These are phyloP conservation scores for Alternaria gaisen DNA, from an alignment of 2,329 filamentous ascomycete species.

Conservation along the genomic window DNA sequence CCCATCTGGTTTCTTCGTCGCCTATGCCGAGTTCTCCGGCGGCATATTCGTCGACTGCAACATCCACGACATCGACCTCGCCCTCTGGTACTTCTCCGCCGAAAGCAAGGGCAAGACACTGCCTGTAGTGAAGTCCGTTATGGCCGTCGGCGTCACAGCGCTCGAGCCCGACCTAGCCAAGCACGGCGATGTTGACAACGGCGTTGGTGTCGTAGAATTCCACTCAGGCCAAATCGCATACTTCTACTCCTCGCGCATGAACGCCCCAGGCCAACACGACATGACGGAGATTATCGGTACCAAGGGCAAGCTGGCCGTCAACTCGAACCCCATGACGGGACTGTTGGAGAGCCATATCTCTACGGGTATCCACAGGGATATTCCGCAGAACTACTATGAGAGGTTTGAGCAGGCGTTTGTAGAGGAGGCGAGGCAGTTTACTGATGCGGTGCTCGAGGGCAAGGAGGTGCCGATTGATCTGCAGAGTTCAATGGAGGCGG, in stretches of 20 bases:
- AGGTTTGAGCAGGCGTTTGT: constrained; percentile 70
- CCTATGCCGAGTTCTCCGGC: constrained; percentile 70
- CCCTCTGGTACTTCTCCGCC: constrained; percentile 67
- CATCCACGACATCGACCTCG: constrained; percentile 74
- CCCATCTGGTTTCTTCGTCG: constrained; percentile 72
- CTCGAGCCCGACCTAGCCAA: constrained; percentile 66
- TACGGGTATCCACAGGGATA: constrained; percentile 65
- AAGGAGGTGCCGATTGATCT: constrained; percentile 65
- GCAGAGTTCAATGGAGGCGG: constrained; percentile 64
- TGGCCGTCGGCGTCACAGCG: constrained; percentile 66
- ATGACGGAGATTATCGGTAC: constrained; percentile 74
- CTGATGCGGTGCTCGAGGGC: constrained; percentile 65
- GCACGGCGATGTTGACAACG: constrained; percentile 69
- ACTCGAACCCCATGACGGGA: constrained; percentile 64
- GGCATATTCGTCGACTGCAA: constrained; percentile 77
- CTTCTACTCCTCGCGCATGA: constrained; percentile 71
- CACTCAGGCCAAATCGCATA: constrained; percentile 70
- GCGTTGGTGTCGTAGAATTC: constrained; percentile 72
- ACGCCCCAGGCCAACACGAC: constrained; percentile 73
- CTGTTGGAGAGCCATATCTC: constrained; percentile 65
- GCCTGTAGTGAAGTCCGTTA: constrained; percentile 63
- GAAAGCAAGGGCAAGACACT: constrained; percentile 26
- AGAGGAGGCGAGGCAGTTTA: constrained; percentile 71
- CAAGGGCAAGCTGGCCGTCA: constrained; percentile 69
- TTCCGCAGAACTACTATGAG: constrained; percentile 70